phyloP scores from a whole-genome alignment of 805 yeast genomes.

The Starmerella bombi region DNA sequence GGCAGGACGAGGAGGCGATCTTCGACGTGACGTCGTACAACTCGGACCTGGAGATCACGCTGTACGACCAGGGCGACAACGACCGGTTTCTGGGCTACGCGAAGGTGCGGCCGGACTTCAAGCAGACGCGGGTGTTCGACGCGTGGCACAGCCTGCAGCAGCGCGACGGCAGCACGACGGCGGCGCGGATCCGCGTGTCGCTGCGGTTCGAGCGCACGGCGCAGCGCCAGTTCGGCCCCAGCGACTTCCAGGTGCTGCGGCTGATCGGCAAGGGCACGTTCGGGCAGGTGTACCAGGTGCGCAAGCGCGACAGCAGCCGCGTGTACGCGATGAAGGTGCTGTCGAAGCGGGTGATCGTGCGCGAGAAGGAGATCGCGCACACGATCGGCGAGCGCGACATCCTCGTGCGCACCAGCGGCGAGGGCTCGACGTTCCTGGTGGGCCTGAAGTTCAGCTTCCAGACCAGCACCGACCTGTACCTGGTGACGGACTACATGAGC shows the following conservation, averaged over 20 bases:
- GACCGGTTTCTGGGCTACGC: conserved; percentile 77
- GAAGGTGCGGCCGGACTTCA: conserved; percentile 31
- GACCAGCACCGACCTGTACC: conserved; percentile 80
- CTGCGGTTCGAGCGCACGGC: conserved; percentile 58
- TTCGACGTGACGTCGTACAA: conserved; percentile 77
- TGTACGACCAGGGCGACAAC: conserved; percentile 71
- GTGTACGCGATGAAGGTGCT: conserved; percentile 96
- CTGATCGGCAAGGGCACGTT: conserved; percentile 92
- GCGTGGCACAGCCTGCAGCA: conserved; percentile 66
- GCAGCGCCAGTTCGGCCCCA: conserved; percentile 70
- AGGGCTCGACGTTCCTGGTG: conserved; percentile 84
- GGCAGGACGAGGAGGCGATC: conserved; percentile 87
- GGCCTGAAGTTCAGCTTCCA: conserved; percentile 93
- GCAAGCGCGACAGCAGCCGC: conserved; percentile 75
- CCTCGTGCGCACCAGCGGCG: conserved; percentile 78
- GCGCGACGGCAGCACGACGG: conserved; percentile 59
- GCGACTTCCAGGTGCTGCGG: conserved; percentile 84
- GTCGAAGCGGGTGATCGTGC: conserved; percentile 86
- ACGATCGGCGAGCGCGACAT: conserved; percentile 96
- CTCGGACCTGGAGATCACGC: conserved; percentile 76
- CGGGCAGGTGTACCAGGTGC: conserved; percentile 95
- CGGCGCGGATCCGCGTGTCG: conserved; percentile 65
- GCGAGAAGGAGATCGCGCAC: conserved; percentile 94
- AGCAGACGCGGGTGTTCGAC: conserved; percentile 30
- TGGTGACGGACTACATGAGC: conserved; percentile 94